Evolutionary conservation across 192 early-diverging fungal genomes (phyloP).

Genomic region (Spizellomyces sp.): DNA sequence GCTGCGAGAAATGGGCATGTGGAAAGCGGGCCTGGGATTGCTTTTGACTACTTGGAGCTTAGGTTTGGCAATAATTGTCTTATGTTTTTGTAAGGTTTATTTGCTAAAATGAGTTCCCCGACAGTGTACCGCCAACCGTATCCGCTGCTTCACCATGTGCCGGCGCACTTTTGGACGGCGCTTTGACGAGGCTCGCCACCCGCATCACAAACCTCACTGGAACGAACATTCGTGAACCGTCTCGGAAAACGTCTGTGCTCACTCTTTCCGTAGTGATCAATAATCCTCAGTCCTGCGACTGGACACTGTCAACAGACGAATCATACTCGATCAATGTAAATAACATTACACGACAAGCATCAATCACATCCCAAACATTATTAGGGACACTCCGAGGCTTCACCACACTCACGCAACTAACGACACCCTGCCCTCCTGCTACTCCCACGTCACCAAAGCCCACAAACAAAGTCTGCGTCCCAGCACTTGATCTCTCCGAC

Average conservation of each 20-base stretch:
- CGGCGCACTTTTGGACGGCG: not conserved
- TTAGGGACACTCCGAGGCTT: not conserved
- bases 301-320: not conserved
- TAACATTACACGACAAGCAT: not conserved
- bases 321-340: not conserved
- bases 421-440: not conserved
- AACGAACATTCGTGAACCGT: not conserved
- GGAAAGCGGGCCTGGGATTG: not conserved
- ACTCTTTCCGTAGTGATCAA: not conserved
- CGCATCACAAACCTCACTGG: not conserved
- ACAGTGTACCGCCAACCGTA: not conserved
- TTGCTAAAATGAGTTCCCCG: not conserved
- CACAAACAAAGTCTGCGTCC: not conserved
- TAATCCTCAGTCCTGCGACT: not conserved
- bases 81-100: not conserved
- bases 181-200: not conserved
- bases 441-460: not conserved
- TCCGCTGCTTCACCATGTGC: not conserved
- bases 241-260: not conserved
- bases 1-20: not conserved
- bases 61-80: not conserved
- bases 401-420: not conserved
- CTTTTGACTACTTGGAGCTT: not conserved
- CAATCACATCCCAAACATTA: not conserved
- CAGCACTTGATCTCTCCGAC: slow-evolving; percentile 23